Percentiles rank a stretch among this genome's conserved stretches.
Conservation (phyloP, 192 early-diverging fungal species). For the Umbelopsis sp. region DNA sequence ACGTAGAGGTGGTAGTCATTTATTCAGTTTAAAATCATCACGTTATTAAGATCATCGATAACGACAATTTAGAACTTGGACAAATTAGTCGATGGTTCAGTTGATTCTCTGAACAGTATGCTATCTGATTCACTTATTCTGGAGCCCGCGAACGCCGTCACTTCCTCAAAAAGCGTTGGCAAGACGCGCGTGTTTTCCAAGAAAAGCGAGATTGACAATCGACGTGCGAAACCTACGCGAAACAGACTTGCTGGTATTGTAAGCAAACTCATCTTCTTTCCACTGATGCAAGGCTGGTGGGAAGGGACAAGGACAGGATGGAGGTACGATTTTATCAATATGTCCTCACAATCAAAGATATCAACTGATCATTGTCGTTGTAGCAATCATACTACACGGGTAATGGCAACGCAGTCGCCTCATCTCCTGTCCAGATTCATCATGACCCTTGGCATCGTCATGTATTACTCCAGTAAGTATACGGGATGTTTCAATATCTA, state of each 20-base stretch:
- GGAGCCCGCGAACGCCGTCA: not conserved
- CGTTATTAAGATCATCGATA: too few relatives aligned
- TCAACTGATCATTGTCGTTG: not conserved
- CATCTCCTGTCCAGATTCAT: conserved; percentile 13
- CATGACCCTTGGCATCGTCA: conserved; percentile 11
- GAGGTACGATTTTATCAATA: not conserved
- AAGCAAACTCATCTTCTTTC: conserved; percentile 10
- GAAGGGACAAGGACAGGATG: conserved; percentile 17
- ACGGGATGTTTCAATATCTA: not conserved
- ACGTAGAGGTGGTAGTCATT: not conserved
- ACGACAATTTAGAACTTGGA: not conserved
- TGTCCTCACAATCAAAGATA: not conserved
- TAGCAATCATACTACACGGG: conserved; percentile 13
- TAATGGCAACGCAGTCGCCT: conserved; percentile 13
- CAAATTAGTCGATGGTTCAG: conserved; percentile 1
- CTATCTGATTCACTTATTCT: not conserved
- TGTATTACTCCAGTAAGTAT: conserved; percentile 22
- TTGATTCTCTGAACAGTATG: conserved; percentile 15
- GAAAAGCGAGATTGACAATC: conserved; percentile 10
- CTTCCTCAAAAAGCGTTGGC: not conserved
- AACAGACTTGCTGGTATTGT: conserved; percentile 20
- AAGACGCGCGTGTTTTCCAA: conserved; percentile 24
- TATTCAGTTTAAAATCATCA: not conserved
- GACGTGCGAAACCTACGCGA: conserved; percentile 18
- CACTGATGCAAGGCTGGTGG: conserved; percentile 25